These are phyloP conservation scores for Asparagopsis taxiformis DNA, from an alignment of 31 red algal genomes.

Conservation along the genomic window DNA sequence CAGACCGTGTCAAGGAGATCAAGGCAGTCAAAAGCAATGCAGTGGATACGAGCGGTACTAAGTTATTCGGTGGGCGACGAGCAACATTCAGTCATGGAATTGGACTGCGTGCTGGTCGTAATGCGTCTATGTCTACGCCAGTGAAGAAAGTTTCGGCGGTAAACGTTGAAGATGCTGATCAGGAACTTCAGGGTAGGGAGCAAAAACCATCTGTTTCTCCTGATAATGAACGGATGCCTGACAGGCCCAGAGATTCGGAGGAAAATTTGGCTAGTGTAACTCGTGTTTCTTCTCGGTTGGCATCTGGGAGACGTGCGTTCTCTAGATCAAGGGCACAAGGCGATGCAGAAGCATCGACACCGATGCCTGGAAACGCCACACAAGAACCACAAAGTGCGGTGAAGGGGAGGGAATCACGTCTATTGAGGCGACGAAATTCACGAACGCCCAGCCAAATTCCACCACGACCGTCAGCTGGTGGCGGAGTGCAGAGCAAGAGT, in stretches of 20 bases:
- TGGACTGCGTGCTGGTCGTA: slow-evolving; percentile 18
- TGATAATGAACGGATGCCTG: background rate
- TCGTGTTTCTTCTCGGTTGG: background rate
- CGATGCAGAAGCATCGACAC: background rate
- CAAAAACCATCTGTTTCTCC: background rate
- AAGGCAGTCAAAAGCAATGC: slow-evolving; percentile 27
- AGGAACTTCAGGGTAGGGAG: slow-evolving; percentile 7
- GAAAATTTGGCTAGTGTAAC: background rate
- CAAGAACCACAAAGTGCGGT: background rate
- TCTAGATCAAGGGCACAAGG: background rate
- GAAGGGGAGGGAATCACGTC: background rate
- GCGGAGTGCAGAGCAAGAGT: background rate
- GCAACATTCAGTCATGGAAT: slow-evolving; percentile 51
- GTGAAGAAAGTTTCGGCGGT: no score
- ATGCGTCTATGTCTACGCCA: slow-evolving; percentile 4
- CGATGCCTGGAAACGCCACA: background rate
- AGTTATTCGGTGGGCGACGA: slow-evolving; percentile 17
- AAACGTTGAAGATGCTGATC: slow-evolving; percentile 14
- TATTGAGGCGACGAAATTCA: background rate
- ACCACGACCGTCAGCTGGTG: background rate
- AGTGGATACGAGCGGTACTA: background rate
- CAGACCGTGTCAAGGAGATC: slow-evolving; percentile 87
- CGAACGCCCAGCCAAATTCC: background rate
- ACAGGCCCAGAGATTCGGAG: background rate
- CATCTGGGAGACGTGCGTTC: background rate